These are phyloP conservation scores for Fusarium verticillioides DNA, from an alignment of 2,329 filamentous ascomycete genomes.

Conservation along the genomic window DNA sequence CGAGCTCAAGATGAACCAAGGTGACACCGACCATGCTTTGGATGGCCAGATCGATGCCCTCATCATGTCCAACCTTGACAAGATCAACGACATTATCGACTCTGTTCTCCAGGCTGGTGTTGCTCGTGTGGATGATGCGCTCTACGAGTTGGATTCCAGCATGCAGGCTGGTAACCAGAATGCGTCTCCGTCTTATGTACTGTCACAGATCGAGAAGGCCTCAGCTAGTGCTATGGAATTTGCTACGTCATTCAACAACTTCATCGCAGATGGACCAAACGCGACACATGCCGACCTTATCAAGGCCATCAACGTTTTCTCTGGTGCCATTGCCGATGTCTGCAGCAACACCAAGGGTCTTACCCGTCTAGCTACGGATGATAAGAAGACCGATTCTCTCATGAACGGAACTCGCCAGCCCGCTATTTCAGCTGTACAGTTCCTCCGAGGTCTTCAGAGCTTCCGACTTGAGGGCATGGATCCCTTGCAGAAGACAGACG, in stretches of 20 bases:
- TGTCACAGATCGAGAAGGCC: constrained; percentile 97
- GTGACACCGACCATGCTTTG: constrained; percentile 80
- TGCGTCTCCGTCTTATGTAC: constrained; percentile 90
- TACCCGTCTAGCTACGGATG: constrained; percentile 90
- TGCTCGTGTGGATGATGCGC: constrained; percentile 91
- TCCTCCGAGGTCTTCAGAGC: constrained; percentile 94
- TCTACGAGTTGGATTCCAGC: constrained; percentile 96
- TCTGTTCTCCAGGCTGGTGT: constrained; percentile 94
- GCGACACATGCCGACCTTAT: constrained; percentile 91
- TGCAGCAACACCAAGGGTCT: constrained; percentile 97
- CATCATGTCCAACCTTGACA: constrained; percentile 85
- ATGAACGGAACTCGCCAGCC: constrained; percentile 85
- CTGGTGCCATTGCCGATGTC: constrained; percentile 91
- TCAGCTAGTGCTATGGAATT: constrained; percentile 96
- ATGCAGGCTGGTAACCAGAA: constrained; percentile 99
- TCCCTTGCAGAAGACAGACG: constrained; percentile 91
- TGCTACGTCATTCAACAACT: constrained; percentile 97
- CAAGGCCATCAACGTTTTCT: constrained; percentile 89
- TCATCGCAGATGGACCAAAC: constrained; percentile 95
- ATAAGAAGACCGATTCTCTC: constrained; percentile 91
- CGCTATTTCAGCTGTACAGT: constrained; percentile 87
- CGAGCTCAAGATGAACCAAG: constrained; percentile 81
- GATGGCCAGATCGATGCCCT: constrained; percentile 93
- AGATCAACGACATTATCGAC: constrained; percentile 98
- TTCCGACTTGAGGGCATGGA: constrained; percentile 94